Base-by-base conservation (phyloP, 768 basidiomycete species). In the Pleurotus tuber-regium region DNA sequence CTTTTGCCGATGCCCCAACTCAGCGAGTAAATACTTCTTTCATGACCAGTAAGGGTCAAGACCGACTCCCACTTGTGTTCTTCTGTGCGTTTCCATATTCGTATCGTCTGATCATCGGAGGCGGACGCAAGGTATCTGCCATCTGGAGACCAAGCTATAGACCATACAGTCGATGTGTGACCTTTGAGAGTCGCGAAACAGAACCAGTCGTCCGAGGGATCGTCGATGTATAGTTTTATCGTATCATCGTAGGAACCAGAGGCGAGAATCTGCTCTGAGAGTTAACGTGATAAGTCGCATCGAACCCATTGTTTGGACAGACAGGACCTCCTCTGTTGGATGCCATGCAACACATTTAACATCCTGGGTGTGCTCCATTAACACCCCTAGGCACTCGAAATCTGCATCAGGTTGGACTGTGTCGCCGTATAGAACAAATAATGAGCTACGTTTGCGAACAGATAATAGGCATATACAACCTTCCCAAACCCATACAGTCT, bases 401-500 rank as follows among this genome's bases (percentile, higher is more conserved):
- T 98, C 95, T 11, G 84, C 74, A 62, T 98, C 93, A 8, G 93
- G 92, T 51, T 89, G 87, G 1, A 89, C 95, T 95, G 57, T 6
- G 25, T 31, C 57, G 49, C 50, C 4, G 26, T 40, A 10, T 42
- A 38, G 51, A 42, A 31, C 10, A 21, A 28, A 55, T 28, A 36
- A 14, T 46, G 36, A 24, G 52, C 26, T 47, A 31, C n/a, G 43
- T 4, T 4, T 21, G 38, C 18, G 18, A 21, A 10, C 23, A 35
- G 26, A 19, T 29, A 41, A 42, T 11, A 28, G 14, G 30, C 26
- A 26, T 19, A 39, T 54, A 64, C 44, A 60, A 88, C 95, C 92
- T 78, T 98, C 96, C 96, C 97, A 99, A 29, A 99, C 81, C 97
- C 97, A 98, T 0, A 98, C 94, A 4, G 92, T 92, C 73, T 98